Evolutionary conservation across 257 asterid species (phyloP).

Genomic region (Solanum verrucosum): DNA sequence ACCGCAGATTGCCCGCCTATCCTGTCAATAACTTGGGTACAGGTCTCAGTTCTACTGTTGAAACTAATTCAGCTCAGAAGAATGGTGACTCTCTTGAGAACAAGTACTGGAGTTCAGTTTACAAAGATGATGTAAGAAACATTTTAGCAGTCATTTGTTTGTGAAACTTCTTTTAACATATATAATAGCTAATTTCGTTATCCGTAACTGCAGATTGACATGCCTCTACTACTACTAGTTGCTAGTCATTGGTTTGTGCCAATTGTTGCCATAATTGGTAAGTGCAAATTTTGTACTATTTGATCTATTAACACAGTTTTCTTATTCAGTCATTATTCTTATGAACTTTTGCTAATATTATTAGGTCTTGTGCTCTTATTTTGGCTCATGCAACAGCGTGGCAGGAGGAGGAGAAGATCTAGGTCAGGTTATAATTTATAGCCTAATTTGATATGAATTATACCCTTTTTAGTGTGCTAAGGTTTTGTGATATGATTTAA

Average conservation of each 20-base stretch:
- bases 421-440: constrained; percentile 35
- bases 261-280: constrained; percentile 52
- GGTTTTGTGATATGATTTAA: neutral
- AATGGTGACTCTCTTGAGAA: constrained; percentile 30
- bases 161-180: neutral
- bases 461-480: neutral
- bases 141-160: neutral
- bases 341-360: neutral
- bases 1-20: constrained; percentile 59
- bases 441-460: neutral
- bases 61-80: too few species aligned
- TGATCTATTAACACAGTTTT: neutral
- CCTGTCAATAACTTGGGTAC: too few species aligned
- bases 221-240: constrained; percentile 54
- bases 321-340: neutral
- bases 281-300: constrained; percentile 5
- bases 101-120: constrained; percentile 25
- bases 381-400: constrained; percentile 70
- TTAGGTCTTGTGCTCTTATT: constrained; percentile 53
- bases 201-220: constrained; percentile 45
- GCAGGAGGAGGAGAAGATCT: constrained; percentile 66
- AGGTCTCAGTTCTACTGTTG: too few species aligned
- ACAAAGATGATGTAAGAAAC: constrained; percentile 69
- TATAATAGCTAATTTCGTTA: neutral
- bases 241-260: constrained; percentile 87